Percentiles rank a stretch among this genome's conserved stretches.
phyloP scores from a whole-genome alignment of 106 monocot genomes.

The Dioscorea zingiberensis region DNA sequence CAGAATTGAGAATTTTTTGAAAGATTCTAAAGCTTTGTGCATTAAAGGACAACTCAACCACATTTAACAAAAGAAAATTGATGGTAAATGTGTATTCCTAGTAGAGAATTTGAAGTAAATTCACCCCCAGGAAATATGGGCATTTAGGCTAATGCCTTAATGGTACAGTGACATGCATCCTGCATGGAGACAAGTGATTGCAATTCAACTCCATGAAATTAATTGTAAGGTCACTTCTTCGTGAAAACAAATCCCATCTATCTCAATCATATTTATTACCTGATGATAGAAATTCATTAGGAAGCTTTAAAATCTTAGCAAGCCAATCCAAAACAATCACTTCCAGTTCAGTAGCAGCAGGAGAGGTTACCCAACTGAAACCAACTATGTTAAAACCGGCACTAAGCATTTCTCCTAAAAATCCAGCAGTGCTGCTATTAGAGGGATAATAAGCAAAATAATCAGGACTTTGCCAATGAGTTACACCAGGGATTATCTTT shows the following conservation, averaged over 20 bases:
- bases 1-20: too few species aligned
- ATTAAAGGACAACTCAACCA: too few species aligned
- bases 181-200: not conserved
- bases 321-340: conserved; percentile 89
- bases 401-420: conserved; percentile 89
- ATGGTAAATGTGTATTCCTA: too few species aligned
- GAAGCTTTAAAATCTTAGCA: conserved; percentile 78
- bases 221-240: too few species aligned
- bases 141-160: too few species aligned
- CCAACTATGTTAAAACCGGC: conserved; percentile 72
- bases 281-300: conserved; percentile 58
- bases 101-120: too few species aligned
- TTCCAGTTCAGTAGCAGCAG: conserved; percentile 94
- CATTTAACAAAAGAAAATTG: too few species aligned
- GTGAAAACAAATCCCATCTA: too few species aligned
- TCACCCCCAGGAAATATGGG: too few species aligned
- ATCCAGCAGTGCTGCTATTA: conserved; percentile 86
- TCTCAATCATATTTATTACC: conserved; percentile 23
- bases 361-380: conserved; percentile 85
- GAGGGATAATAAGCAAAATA: conserved; percentile 81
- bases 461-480: conserved; percentile 80
- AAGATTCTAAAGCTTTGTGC: too few species aligned
- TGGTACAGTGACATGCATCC: too few species aligned
- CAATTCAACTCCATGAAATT: not conserved
- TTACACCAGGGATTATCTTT: conserved; percentile 71